Conservation (phyloP, 257 asterid genomes). For the Solanum sejunctum region DNA sequence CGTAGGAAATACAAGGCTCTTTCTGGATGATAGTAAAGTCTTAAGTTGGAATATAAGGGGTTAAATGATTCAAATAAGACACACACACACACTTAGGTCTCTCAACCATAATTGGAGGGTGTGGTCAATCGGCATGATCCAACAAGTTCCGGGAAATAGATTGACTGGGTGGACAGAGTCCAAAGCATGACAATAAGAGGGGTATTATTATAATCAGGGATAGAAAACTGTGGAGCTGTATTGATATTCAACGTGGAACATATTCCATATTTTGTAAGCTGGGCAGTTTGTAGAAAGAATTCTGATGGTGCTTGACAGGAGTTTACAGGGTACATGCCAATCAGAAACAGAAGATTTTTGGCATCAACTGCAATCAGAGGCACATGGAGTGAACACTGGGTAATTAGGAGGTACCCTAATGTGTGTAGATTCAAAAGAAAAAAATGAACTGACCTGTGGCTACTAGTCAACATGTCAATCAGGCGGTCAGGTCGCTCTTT, state of each 20-base stretch:
- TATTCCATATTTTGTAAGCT: background rate
- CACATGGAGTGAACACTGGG: background rate
- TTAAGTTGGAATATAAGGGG: background rate
- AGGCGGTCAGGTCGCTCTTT: constrained; percentile 99
- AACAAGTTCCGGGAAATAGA: background rate
- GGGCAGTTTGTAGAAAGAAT: background rate
- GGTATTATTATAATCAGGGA: background rate
- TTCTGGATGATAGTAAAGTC: background rate
- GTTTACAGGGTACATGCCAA: background rate
- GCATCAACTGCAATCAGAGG: background rate
- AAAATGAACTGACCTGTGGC: constrained; percentile 50
- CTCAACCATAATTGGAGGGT: background rate
- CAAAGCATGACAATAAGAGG: background rate
- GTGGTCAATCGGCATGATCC: background rate
- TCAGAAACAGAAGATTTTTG: background rate
- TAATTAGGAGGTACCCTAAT: background rate
- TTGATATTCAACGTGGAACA: background rate
- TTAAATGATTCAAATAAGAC: background rate
- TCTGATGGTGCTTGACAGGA: background rate
- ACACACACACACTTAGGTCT: background rate
- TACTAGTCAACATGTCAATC: constrained; percentile 93
- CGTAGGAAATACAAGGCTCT: background rate
- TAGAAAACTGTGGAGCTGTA: background rate
- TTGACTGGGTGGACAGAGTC: background rate
- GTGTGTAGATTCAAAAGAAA: background rate